Evolutionary conservation across 1,139 yeast species (phyloP).

Genomic region (Yamadazyma taylorii): DNA sequence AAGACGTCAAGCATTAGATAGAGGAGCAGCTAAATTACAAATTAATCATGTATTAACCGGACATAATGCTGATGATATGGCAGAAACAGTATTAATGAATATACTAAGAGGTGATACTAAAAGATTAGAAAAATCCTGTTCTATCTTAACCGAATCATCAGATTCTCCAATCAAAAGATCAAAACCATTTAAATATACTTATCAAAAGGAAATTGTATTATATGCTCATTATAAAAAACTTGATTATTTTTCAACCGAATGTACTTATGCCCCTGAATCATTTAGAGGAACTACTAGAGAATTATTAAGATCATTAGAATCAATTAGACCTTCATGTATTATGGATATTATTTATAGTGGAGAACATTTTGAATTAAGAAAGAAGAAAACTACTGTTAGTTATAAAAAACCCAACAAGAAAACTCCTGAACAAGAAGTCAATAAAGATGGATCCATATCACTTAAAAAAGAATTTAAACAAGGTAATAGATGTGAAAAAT

Average conservation of each 20-base stretch:
- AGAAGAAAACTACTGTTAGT: conserved; percentile 44
- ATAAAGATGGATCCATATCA: conserved; percentile 61
- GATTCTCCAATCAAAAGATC: conserved; percentile 87
- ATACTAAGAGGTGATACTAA: conserved; percentile 94
- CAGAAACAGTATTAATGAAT: conserved; percentile 96
- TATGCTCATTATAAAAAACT: conserved; percentile 95
- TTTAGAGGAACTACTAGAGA: conserved; percentile 97
- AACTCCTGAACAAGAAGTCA: conserved; percentile 47
- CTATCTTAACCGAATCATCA: conserved; percentile 75
- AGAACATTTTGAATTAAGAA: conserved; percentile 72
- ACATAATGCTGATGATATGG: conserved; percentile 99
- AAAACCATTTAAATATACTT: conserved; percentile 93
- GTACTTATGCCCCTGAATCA: conserved; percentile 98
- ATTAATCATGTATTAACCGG: conserved; percentile 95
- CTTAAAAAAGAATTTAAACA: conserved; percentile 44
- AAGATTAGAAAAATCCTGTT: conserved; percentile 85
- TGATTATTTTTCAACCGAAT: conserved; percentile 96
- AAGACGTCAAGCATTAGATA: conserved; percentile 91
- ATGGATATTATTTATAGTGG: conserved; percentile 95
- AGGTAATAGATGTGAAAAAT: conserved; percentile 78
- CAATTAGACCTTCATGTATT: conserved; percentile 89
- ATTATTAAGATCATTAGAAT: conserved; percentile 82
- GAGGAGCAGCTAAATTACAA: conserved; percentile 90
- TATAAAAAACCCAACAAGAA: conserved; percentile 27
- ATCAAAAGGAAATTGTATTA: conserved; percentile 94